Conservation (phyloP, 1,284 basidiomycete species). For the Malassezia arunalokei region DNA sequence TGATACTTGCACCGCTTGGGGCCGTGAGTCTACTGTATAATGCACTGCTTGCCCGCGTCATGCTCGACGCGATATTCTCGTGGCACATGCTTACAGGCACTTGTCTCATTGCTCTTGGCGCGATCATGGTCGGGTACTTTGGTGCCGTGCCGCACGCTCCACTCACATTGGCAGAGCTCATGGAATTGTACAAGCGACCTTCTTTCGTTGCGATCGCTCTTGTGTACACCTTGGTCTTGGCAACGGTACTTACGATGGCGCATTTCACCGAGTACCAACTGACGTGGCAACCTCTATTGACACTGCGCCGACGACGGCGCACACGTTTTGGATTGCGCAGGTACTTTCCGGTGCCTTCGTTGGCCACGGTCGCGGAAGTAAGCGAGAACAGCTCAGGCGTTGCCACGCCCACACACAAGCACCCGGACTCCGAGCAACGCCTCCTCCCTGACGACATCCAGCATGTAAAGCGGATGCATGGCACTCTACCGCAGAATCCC, state of each 20-base stretch:
- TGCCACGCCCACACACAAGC: slow-evolving; percentile 24
- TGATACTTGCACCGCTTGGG: slow-evolving; percentile 58
- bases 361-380: slow-evolving; percentile 43
- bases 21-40: slow-evolving; percentile 88
- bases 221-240: slow-evolving; percentile 55
- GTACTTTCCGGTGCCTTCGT: slow-evolving; percentile 29
- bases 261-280: slow-evolving; percentile 44
- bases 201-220: slow-evolving; percentile 64
- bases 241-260: slow-evolving; percentile 49
- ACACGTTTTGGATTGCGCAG: slow-evolving; percentile 15
- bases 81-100: slow-evolving; percentile 62
- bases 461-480: slow-evolving; percentile 1
- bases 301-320: slow-evolving; percentile 8
- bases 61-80: slow-evolving; percentile 77
- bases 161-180: slow-evolving; percentile 74
- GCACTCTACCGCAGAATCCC: slow-evolving; percentile 6
- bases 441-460: neutral
- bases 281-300: slow-evolving; percentile 17
- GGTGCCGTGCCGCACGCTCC: slow-evolving; percentile 83
- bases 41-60: slow-evolving; percentile 72
- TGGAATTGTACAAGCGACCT: slow-evolving; percentile 64
- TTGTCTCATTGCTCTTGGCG: slow-evolving; percentile 68
- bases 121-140: slow-evolving; percentile 77
- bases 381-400: slow-evolving; percentile 42
- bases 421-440: neutral